These are phyloP conservation scores for Aspergillus pseudoglaucus DNA, from an alignment of 2,329 filamentous ascomycete species.

Conservation along the genomic window DNA sequence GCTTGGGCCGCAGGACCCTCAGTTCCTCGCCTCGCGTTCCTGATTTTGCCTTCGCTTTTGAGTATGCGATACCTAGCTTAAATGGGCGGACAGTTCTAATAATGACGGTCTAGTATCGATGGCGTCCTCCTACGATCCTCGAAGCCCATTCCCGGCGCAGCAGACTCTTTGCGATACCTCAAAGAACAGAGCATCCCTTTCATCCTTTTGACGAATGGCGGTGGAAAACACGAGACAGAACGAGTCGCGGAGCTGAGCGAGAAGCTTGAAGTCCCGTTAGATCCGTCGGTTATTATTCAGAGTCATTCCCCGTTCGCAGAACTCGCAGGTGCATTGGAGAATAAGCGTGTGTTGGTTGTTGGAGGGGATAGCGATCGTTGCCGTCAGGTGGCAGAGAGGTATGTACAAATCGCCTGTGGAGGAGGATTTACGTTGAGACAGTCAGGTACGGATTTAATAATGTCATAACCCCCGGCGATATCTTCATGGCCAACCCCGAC, in stretches of 20 bases:
- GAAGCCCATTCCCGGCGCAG: slow-evolving; percentile 70
- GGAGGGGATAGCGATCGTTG: slow-evolving; percentile 63
- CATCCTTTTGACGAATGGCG: slow-evolving; percentile 92
- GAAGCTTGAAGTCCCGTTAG: slow-evolving; percentile 58
- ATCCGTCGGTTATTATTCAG: slow-evolving; percentile 69
- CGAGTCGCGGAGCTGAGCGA: slow-evolving; percentile 63
- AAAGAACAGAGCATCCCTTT: slow-evolving; percentile 74
- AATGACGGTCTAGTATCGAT: slow-evolving; percentile 60
- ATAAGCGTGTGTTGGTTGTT: slow-evolving; percentile 67
- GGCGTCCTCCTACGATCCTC: slow-evolving; percentile 86
- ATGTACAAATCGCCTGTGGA: slow-evolving; percentile 10
- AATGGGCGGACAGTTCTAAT: slow-evolving; percentile 2
- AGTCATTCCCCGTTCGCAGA: slow-evolving; percentile 85
- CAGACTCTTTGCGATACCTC: slow-evolving; percentile 65
- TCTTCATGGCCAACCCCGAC: slow-evolving; percentile 64
- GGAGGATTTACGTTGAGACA: not conserved
- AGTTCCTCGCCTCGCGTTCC: slow-evolving; percentile 24
- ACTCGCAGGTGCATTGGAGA: slow-evolving; percentile 49
- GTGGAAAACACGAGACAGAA: slow-evolving; percentile 72
- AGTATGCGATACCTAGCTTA: slow-evolving; percentile 27
- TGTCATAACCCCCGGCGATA: slow-evolving; percentile 80
- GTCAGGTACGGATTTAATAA: slow-evolving; percentile 65
- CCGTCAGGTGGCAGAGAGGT: slow-evolving; percentile 65
- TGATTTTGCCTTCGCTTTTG: slow-evolving; percentile 41
- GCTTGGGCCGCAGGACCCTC: slow-evolving; percentile 15